Base-by-base conservation (phyloP, 2,329 filamentous ascomycete species). In the Fusarium lateritium region DNA sequence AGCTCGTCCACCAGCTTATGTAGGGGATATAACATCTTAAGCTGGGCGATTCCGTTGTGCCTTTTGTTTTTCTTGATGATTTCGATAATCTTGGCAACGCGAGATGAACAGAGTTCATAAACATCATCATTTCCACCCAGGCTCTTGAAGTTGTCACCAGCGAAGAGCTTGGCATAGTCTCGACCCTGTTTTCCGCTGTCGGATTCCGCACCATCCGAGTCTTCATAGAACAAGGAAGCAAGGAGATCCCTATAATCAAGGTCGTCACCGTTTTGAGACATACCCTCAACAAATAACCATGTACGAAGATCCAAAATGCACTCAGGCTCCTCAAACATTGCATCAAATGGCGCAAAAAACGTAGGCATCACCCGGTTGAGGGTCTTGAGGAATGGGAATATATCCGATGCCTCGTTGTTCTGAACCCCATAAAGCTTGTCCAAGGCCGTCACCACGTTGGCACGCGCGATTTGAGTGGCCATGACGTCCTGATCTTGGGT, bases 251-350 rank as follows among this genome's bases (percentile, higher is more conserved):
- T 62, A 17, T 67, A 58, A 34, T 73, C 56, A 5, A 33, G 58
- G 6, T 73, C 58, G 5, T 33, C 31, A 0, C 45, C 50, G 7
- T 52, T 45, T 2, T 26, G 44, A 7, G 71, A 71, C 3, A 80
- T 59, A 3, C 36, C 45, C 42, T 77, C 74, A 21, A 83, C 76
- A 43, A 78, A 68, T 38, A 73, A 69, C 49, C 77, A 76, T 0
- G 79, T 82, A 43, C 82, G 81, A 26, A 83, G 76, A 6, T 77
- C 70, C 24, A 83, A 67, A 4, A 77, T 77, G 9, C 79, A 62
- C 5, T 75, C 40, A 15, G 68, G 67, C 14, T 70, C 49, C 34
- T 61, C 50, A 6, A 64, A 54, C 34, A 64, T 51, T 15, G 62
- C 45, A 4, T 64, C 59, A 3, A 68, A 67, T 6, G 71, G 56